Percentiles rank a stretch among this genome's conserved stretches.
phyloP scores from a whole-genome alignment of 2,329 filamentous ascomycete genomes.

The Aurifilum marmelostoma region DNA sequence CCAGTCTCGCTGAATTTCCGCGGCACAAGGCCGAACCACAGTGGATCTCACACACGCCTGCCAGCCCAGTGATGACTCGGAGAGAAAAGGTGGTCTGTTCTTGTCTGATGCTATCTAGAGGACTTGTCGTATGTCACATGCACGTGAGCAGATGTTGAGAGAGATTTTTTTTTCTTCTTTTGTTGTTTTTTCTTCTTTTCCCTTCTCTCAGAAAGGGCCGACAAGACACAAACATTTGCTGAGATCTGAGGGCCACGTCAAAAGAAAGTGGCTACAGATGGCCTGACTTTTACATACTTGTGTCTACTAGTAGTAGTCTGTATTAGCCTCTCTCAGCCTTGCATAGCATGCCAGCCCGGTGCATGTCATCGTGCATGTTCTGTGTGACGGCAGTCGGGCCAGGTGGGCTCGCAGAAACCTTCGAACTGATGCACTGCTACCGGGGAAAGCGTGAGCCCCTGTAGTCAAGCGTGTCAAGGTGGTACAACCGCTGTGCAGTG shows the following conservation, averaged over 20 bases:
- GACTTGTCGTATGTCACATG: slow-evolving; percentile 22
- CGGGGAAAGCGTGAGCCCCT: not conserved
- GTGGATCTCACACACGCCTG: not conserved
- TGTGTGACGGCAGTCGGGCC: not conserved
- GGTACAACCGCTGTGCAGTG: not conserved
- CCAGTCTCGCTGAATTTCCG: slow-evolving; percentile 27
- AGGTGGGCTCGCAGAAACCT: not conserved
- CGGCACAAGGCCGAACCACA: slow-evolving; percentile 5
- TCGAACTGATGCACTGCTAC: not conserved
- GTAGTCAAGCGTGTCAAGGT: too few species aligned
- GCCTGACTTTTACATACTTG: not conserved
- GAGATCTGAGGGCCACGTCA: not conserved
- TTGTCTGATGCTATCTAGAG: slow-evolving; percentile 13
- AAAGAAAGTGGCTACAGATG: not conserved
- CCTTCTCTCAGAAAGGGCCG: not conserved
- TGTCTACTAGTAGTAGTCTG: not conserved
- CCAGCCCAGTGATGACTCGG: slow-evolving; percentile 9
- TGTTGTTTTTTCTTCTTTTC: not conserved
- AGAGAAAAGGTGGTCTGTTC: not conserved
- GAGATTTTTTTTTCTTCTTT: too few species aligned
- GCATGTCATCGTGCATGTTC: not conserved
- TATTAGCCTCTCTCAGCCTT: slow-evolving; percentile 1
- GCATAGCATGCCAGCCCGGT: not conserved
- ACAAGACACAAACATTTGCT: not conserved
- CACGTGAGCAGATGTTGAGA: slow-evolving; percentile 8